Conservation (phyloP, 306 rosid species). For the Comarum palustre region DNA sequence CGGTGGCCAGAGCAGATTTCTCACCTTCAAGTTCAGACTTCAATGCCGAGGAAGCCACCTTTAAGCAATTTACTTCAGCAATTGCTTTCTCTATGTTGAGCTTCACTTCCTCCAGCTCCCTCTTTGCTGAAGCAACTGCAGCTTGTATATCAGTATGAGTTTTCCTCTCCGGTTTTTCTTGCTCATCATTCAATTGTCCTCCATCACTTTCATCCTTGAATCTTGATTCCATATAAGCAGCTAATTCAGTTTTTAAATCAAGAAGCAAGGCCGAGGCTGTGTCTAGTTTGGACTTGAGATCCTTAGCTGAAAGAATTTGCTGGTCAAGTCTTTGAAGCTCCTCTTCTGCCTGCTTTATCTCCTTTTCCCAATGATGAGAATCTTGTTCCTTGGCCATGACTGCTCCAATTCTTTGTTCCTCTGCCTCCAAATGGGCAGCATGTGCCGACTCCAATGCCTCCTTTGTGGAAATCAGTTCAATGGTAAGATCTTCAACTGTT, state of each 20-base stretch:
- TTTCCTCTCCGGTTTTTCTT: constrained; percentile 47
- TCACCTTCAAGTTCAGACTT: constrained; percentile 75
- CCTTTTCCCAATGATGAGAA: constrained; percentile 91
- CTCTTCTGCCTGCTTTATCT: constrained; percentile 80
- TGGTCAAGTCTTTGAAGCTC: constrained; percentile 73
- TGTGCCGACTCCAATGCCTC: constrained; percentile 88
- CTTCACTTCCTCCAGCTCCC: constrained; percentile 80
- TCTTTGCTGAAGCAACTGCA: constrained; percentile 71
- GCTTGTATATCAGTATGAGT: constrained; percentile 62
- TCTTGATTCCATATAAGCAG: constrained; percentile 83
- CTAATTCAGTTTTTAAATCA: constrained; percentile 81
- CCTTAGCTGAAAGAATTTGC: constrained; percentile 71
- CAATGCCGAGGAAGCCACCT: constrained; percentile 77
- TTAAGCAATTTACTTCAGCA: constrained; percentile 74
- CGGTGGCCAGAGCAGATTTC: constrained; percentile 62
- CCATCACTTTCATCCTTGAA: constrained; percentile 51
- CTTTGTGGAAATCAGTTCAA: constrained; percentile 81
- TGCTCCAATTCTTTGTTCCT: constrained; percentile 90
- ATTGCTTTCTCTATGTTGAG: constrained; percentile 83
- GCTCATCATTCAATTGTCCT: constrained; percentile 38
- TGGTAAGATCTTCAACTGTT: constrained; percentile 82
- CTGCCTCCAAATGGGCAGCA: constrained; percentile 90
- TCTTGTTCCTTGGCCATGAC: constrained; percentile 96
- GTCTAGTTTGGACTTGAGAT: constrained; percentile 78
- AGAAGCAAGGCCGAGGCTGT: constrained; percentile 71